Evolutionary conservation across 805 yeast genomes (phyloP).

Genomic region (Hanseniaspora meyeri): DNA sequence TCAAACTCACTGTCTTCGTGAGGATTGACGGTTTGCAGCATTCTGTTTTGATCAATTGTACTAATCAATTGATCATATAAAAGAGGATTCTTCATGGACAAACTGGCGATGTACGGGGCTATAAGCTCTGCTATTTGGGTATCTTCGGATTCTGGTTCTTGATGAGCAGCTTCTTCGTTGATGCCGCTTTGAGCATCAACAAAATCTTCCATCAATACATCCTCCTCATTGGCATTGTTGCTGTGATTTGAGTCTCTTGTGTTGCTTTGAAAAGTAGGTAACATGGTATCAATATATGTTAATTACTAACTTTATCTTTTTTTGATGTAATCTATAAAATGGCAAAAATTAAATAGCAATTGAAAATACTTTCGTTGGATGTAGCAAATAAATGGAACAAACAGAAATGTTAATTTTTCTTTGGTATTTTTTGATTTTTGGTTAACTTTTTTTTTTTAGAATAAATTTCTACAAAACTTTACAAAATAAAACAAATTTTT

Average conservation of each 20-base stretch:
- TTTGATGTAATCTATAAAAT: too few species aligned
- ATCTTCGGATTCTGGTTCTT: constrained; percentile 5
- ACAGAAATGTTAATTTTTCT: too few species aligned
- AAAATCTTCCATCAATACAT: not conserved
- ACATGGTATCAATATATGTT: not conserved
- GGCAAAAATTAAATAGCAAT: too few species aligned
- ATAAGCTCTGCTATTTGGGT: constrained; percentile 3
- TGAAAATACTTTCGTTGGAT: too few species aligned
- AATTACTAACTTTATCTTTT: not conserved
- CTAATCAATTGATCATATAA: constrained; percentile 4
- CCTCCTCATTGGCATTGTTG: not conserved
- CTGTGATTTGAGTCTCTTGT: not conserved
- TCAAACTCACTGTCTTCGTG: constrained; percentile 9
- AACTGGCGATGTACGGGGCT: constrained; percentile 1
- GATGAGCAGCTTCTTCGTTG: not conserved
- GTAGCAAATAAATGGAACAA: too few species aligned
- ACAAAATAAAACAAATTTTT: too few species aligned
- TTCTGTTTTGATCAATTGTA: constrained; percentile 10
- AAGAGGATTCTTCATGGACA: constrained; percentile 5
- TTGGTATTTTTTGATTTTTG: too few species aligned
- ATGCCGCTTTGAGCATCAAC: not conserved
- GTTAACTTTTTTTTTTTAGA: too few species aligned
- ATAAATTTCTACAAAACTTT: too few species aligned
- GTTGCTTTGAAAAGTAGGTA: constrained; percentile 2
- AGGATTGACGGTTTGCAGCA: constrained; percentile 1